Evolutionary conservation across 2,329 filamentous ascomycete genomes (phyloP).

Genomic region (Xylariaceae sp.): DNA sequence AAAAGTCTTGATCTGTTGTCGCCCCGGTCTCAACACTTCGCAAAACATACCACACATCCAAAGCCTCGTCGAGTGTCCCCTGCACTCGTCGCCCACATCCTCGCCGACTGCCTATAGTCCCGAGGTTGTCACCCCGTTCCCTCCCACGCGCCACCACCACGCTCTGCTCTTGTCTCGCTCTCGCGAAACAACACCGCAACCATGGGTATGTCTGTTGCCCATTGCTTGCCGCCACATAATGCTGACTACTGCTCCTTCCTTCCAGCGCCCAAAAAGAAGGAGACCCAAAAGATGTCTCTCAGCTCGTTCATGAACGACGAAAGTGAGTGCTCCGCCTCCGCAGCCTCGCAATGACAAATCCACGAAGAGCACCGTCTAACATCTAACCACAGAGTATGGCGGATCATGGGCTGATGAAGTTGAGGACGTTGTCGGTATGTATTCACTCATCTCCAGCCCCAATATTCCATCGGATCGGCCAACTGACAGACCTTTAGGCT

Average conservation of each 20-base stretch:
- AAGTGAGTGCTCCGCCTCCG: constrained; percentile 57
- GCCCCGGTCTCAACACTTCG: too few species aligned
- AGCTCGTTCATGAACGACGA: constrained; percentile 92
- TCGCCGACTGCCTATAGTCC: constrained; percentile 14
- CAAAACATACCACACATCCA: too few species aligned
- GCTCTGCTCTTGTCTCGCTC: constrained; percentile 24
- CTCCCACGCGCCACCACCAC: constrained; percentile 21
- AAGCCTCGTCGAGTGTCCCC: too few species aligned
- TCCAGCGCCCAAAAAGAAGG: constrained; percentile 86
- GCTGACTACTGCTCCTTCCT: constrained; percentile 39
- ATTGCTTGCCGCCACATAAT: constrained; percentile 4
- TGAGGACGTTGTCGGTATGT: constrained; percentile 80
- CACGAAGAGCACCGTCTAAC: constrained; percentile 21
- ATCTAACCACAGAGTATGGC: constrained; percentile 40
- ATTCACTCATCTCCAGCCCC: constrained; percentile 8
- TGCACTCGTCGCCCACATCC: constrained; percentile 9
- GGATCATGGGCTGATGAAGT: constrained; percentile 99
- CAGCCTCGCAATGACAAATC: constrained; percentile 15
- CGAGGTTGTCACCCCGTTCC: constrained; percentile 3
- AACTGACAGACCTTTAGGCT: constrained; percentile 38
- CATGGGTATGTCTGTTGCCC: constrained; percentile 49
- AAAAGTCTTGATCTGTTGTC: not conserved
- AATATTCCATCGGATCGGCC: constrained; percentile 20
- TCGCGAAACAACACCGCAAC: constrained; percentile 47
- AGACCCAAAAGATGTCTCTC: constrained; percentile 94